A percentile compares a stretch with the other conserved stretches of the same genome.
phyloP scores from a whole-genome alignment of 129 eudicot genomes.

The Deinandra increscens region DNA sequence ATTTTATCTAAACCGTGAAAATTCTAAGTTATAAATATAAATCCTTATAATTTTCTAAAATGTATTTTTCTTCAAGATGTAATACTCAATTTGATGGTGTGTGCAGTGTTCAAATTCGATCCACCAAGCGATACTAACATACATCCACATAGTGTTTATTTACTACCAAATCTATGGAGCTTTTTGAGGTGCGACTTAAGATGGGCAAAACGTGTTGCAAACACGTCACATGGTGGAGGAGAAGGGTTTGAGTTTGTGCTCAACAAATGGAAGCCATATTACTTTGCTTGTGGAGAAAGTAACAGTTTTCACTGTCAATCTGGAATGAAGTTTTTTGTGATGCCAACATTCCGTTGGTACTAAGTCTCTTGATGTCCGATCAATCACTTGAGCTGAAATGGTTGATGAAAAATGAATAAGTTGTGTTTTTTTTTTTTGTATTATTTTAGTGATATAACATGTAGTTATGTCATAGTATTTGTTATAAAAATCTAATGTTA shows the following conservation, averaged over 20 bases:
- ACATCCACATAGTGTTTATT: slow-evolving; percentile 61
- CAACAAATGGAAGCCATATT: slow-evolving; percentile 61
- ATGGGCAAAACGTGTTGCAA: slow-evolving; percentile 49
- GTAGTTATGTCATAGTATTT: not conserved
- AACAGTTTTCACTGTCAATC: slow-evolving; percentile 55
- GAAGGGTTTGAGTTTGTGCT: slow-evolving; percentile 61
- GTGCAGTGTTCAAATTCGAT: slow-evolving; percentile 66
- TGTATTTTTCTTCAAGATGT: not conserved
- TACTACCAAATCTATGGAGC: slow-evolving; percentile 61
- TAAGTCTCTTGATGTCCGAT: not conserved
- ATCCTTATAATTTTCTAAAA: not conserved
- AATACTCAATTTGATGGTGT: not conserved
- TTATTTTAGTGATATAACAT: not conserved
- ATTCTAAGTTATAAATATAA: not conserved
- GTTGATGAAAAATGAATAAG: not conserved
- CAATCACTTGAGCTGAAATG: not conserved
- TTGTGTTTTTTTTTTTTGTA: not conserved
- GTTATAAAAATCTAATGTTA: too few relatives aligned
- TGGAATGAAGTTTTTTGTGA: slow-evolving; percentile 69
- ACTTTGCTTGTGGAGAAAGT: slow-evolving; percentile 72
- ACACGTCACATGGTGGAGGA: slow-evolving; percentile 50
- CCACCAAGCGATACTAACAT: slow-evolving; percentile 49
- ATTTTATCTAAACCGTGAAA: not conserved
- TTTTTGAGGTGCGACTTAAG: slow-evolving; percentile 53
- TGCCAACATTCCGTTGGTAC: slow-evolving; percentile 62